Evolutionary conservation across 345 rosid genomes (phyloP).

Genomic region (Excoecaria cochinchinensis): DNA sequence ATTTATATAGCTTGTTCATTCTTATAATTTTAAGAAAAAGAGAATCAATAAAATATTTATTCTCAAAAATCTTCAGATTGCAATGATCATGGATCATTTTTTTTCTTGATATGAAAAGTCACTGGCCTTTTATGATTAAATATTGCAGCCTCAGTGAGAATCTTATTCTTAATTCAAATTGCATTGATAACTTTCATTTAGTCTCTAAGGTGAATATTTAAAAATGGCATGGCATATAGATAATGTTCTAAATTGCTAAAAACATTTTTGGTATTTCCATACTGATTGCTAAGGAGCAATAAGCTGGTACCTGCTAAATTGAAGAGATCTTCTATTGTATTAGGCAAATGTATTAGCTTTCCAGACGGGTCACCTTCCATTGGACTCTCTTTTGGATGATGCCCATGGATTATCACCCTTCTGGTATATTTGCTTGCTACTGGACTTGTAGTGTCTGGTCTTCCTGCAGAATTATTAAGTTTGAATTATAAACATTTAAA

Average conservation of each 20-base stretch:
- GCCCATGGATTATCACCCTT: slow-evolving; percentile 75
- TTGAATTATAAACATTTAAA: background rate
- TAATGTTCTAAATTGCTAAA: background rate
- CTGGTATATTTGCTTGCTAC: slow-evolving; percentile 29
- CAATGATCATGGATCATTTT: background rate
- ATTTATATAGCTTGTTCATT: no score
- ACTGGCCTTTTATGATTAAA: background rate
- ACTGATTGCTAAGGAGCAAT: slow-evolving; percentile 1
- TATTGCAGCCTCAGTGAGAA: background rate
- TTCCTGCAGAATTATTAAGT: slow-evolving; percentile 39
- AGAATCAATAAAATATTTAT: no score
- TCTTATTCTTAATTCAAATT: background rate
- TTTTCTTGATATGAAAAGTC: background rate
- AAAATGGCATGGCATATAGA: background rate
- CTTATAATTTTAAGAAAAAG: no score
- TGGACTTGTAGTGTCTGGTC: slow-evolving; percentile 25
- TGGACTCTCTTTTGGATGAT: slow-evolving; percentile 51
- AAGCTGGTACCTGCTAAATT: slow-evolving; percentile 61
- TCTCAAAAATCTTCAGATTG: no score
- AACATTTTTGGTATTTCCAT: background rate
- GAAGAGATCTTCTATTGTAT: slow-evolving; percentile 62
- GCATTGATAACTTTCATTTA: background rate
- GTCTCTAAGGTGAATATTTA: background rate
- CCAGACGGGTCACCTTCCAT: slow-evolving; percentile 39
- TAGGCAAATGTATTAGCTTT: slow-evolving; percentile 70